These are phyloP conservation scores for Spinacia oleracea DNA, from an alignment of 179 eudicot species.

Conservation along the genomic window DNA sequence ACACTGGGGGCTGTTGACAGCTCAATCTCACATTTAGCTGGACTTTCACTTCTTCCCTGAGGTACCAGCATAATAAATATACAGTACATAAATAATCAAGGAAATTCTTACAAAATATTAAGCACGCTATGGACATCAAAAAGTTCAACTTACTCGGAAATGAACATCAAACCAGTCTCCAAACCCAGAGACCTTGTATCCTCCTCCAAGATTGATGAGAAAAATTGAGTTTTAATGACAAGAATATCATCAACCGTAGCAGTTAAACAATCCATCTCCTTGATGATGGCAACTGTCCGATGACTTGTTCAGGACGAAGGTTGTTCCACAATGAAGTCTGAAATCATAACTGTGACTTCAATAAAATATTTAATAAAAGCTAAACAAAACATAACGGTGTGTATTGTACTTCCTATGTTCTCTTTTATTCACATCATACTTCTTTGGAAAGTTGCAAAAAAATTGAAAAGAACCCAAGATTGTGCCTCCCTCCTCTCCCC, in stretches of 20 bases:
- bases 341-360: slow-evolving; percentile 20
- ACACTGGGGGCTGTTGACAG: slow-evolving; percentile 82
- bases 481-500: too few species aligned
- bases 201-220: slow-evolving; percentile 53
- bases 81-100: slow-evolving; percentile 3
- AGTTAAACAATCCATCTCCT: slow-evolving; percentile 88
- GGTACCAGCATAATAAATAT: slow-evolving; percentile 14
- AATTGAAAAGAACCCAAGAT: too few species aligned
- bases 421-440: too few species aligned
- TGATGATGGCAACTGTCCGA: slow-evolving; percentile 59
- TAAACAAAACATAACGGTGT: neutral
- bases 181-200: slow-evolving; percentile 67
- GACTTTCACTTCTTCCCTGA: slow-evolving; percentile 71
- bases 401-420: too few species aligned
- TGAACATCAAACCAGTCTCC: slow-evolving; percentile 99
- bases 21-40: slow-evolving; percentile 64
- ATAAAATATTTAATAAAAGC: neutral
- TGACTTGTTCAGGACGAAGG: slow-evolving; percentile 88
- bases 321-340: slow-evolving; percentile 94
- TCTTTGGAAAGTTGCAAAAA: too few species aligned
- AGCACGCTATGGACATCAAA: neutral
- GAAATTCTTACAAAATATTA: neutral
- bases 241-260: slow-evolving; percentile 70
- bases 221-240: slow-evolving; percentile 48
- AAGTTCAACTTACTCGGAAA: slow-evolving; percentile 73